phyloP scores from a whole-genome alignment of 768 basidiomycete genomes.

The Psilocybe tampanensis region DNA sequence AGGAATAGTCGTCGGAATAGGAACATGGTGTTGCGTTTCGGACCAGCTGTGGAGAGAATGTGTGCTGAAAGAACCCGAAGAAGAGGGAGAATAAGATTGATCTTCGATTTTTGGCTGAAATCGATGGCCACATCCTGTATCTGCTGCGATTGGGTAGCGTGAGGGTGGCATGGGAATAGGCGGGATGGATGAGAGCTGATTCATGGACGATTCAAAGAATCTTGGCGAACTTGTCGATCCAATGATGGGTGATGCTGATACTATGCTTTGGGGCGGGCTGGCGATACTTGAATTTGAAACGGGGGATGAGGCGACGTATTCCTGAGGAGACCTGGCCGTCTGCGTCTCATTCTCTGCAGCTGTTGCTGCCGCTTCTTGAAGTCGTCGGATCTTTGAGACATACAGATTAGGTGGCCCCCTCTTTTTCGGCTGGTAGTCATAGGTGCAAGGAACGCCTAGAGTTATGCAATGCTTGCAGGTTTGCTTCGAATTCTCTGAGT shows the following conservation, averaged over 20 bases:
- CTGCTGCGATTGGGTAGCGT: constrained; percentile 70
- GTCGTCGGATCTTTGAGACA: constrained; percentile 62
- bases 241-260: constrained; percentile 44
- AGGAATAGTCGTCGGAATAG: constrained; percentile 50
- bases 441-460: constrained; percentile 83
- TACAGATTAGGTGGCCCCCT: constrained; percentile 91
- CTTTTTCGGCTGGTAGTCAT: constrained; percentile 95
- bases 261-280: constrained; percentile 49
- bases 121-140: constrained; percentile 64
- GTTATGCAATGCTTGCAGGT: constrained; percentile 88
- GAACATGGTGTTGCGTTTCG: constrained; percentile 62
- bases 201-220: constrained; percentile 56
- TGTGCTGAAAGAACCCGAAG: constrained; percentile 58
- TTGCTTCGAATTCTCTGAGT: constrained; percentile 73
- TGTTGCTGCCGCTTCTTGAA: constrained; percentile 74
- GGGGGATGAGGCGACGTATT: constrained; percentile 48
- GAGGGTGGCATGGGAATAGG: constrained; percentile 60
- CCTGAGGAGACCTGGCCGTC: constrained; percentile 33
- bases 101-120: constrained; percentile 50
- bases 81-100: constrained; percentile 37
- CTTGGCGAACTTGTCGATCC: constrained; percentile 46
- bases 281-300: constrained; percentile 45
- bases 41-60: constrained; percentile 74
- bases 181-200: constrained; percentile 40
- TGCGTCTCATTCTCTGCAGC: constrained; percentile 51